Evolutionary conservation across 2,329 filamentous ascomycete genomes (phyloP), one percentile per base, ranked within the genome.

Genomic region (Botrytis tulipae): DNA sequence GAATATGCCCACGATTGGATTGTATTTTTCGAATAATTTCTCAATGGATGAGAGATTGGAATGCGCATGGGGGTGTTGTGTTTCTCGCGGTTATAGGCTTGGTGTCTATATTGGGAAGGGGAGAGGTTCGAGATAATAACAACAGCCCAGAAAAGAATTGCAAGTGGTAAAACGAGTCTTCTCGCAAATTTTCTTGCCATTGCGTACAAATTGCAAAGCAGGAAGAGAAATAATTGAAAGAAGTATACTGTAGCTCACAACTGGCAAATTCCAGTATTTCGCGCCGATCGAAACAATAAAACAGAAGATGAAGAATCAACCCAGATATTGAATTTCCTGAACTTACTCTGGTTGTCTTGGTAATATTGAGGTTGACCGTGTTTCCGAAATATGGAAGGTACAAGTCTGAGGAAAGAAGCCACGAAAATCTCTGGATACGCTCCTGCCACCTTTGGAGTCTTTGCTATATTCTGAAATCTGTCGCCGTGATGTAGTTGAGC

Each of bases 161-260:
- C 69, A 16, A 77, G n/a, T n/a, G 75, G 75, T n/a, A 78, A 61
- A 44, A 78, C 48, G 25, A 77, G 44, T 62, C 74, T 73, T 54
- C 70, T 77, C 10, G 73, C 25, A 8, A 75, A 59, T 32, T 63
- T 70, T 46, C 57, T 71, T 37, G 73, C 72, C 72, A 73, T 76
- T 29, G 22, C n/a, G 9, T 70, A 20, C 9, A 20, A 9, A 70
- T 62, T 22, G 22, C 12, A 42, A 46, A 29, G 12, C 10, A 18
- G 35, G n/a, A 4, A 46, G 48, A 70, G n/a, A 16, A 32, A 54
- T 44, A n/a, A 69, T 14, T 12, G 4, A n/a, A 42, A 32, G 14
- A n/a, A 20, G 20, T 42, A 42, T 35, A 9, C 25, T 35, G 8
- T 29, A 25, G 25, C 22, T n/a, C n/a, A 40, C 16, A 29, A 14